phyloP scores from a whole-genome alignment of 768 basidiomycete species.

The Kwoniella sp. region DNA sequence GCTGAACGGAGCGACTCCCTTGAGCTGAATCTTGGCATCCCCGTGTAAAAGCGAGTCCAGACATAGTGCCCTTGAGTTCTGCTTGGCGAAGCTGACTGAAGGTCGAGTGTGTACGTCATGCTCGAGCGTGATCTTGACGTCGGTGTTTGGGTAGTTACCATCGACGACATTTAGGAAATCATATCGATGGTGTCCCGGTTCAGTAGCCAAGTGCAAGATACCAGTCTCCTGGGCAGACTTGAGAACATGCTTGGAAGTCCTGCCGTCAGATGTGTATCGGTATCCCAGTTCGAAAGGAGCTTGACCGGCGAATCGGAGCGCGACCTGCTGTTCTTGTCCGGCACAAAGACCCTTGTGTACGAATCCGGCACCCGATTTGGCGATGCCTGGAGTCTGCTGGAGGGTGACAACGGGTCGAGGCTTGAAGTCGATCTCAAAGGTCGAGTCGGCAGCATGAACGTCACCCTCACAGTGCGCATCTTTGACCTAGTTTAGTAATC shows the following conservation, averaged over 20 bases:
- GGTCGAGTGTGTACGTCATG: constrained; percentile 83
- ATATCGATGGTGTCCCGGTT: constrained; percentile 80
- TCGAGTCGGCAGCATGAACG: constrained; percentile 65
- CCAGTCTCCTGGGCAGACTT: constrained; percentile 47
- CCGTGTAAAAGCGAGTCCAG: constrained; percentile 63
- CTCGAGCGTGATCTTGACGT: constrained; percentile 67
- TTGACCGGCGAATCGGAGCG: constrained; percentile 80
- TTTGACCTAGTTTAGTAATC: constrained; percentile 62
- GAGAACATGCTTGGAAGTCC: constrained; percentile 35
- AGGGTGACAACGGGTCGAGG: constrained; percentile 75
- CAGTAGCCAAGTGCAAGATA: constrained; percentile 61
- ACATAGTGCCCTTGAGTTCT: constrained; percentile 71
- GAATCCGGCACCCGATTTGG: constrained; percentile 16
- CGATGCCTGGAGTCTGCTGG: constrained; percentile 23
- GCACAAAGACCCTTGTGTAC: constrained; percentile 74
- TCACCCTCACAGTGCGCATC: constrained; percentile 85
- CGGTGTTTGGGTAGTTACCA: constrained; percentile 63
- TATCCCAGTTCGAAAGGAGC: constrained; percentile 95
- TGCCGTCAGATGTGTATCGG: constrained; percentile 64
- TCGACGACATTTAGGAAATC: constrained; percentile 89
- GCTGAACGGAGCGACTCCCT: constrained; percentile 84
- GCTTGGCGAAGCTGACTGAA: constrained; percentile 73
- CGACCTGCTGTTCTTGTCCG: constrained; percentile 76
- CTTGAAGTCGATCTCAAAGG: constrained; percentile 76
- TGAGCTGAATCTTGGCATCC: constrained; percentile 75